Conservation (phyloP, 2,329 filamentous ascomycete genomes). For the Gyromitra esculenta region DNA sequence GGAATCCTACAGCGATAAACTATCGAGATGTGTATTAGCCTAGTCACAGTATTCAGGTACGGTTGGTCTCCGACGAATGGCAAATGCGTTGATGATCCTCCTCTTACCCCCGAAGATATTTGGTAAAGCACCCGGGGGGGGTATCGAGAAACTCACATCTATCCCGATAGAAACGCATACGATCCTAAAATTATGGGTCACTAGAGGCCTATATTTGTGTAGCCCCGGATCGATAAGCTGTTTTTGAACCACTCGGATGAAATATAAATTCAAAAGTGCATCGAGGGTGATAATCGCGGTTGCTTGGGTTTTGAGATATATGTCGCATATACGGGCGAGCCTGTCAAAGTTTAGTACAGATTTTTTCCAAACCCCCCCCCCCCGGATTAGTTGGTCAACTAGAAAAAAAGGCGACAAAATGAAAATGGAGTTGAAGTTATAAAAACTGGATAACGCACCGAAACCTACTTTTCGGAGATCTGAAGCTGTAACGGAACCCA, state of each 20-base stretch:
- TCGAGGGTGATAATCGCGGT: conserved; percentile 65
- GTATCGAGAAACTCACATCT: conserved; percentile 60
- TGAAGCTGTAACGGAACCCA: conserved; percentile 64
- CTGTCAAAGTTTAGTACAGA: conserved; percentile 12
- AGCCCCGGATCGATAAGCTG: conserved; percentile 65
- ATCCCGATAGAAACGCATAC: conserved; percentile 65
- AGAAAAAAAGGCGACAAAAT: background rate
- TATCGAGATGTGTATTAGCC: conserved; percentile 14
- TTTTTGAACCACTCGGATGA: conserved; percentile 64
- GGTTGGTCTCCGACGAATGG: background rate
- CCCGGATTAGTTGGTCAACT: background rate
- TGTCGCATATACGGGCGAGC: conserved; percentile 62
- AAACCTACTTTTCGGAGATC: conserved; percentile 18
- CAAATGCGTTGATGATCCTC: background rate
- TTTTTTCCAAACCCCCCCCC: background rate
- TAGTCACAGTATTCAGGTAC: background rate
- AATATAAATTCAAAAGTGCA: conserved; percentile 66
- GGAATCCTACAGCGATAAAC: conserved; percentile 62
- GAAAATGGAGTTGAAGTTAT: background rate
- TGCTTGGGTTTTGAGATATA: conserved; percentile 67
- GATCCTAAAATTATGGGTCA: conserved; percentile 65
- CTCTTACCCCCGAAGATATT: background rate
- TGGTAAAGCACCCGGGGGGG: background rate
- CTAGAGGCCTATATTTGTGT: conserved; percentile 65
- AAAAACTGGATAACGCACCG: background rate